A percentile compares a stretch with the other conserved stretches of the same genome.
Evolutionary conservation across 148 eudicot species (phyloP).

Genomic region (Drosera capensis): DNA sequence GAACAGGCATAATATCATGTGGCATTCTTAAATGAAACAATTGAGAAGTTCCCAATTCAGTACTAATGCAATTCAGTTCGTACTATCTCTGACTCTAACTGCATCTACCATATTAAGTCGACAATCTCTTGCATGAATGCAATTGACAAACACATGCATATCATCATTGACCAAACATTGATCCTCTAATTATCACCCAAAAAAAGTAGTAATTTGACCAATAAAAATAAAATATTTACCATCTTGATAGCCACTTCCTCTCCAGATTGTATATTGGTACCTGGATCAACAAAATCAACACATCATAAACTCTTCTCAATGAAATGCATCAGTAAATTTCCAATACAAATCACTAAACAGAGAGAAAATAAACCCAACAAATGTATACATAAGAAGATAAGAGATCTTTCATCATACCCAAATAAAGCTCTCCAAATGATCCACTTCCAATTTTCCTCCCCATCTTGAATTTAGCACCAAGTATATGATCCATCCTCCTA

Average conservation of each 20-base stretch:
- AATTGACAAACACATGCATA: too few relatives aligned
- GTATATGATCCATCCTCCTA: slow-evolving; percentile 50
- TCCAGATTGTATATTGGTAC: slow-evolving; percentile 72
- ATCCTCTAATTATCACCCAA: background rate
- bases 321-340: background rate
- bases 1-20: too few relatives aligned
- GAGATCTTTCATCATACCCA: slow-evolving; percentile 27
- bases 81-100: too few relatives aligned
- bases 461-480: slow-evolving; percentile 68
- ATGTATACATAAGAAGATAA: background rate
- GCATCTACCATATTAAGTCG: too few relatives aligned
- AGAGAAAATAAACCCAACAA: background rate
- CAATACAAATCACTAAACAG: slow-evolving; percentile 2
- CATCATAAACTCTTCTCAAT: slow-evolving; percentile 9
- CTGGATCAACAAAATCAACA: slow-evolving; percentile 26
- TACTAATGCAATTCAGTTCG: too few relatives aligned
- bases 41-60: too few relatives aligned
- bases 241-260: slow-evolving; percentile 82
- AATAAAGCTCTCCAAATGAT: slow-evolving; percentile 81
- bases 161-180: background rate
- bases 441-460: slow-evolving; percentile 91
- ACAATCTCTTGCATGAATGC: too few relatives aligned
- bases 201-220: background rate
- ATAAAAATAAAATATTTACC: too few relatives aligned
- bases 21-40: too few relatives aligned